Conservation (phyloP, 805 yeast genomes). For the Saturnispora saitoi region DNA sequence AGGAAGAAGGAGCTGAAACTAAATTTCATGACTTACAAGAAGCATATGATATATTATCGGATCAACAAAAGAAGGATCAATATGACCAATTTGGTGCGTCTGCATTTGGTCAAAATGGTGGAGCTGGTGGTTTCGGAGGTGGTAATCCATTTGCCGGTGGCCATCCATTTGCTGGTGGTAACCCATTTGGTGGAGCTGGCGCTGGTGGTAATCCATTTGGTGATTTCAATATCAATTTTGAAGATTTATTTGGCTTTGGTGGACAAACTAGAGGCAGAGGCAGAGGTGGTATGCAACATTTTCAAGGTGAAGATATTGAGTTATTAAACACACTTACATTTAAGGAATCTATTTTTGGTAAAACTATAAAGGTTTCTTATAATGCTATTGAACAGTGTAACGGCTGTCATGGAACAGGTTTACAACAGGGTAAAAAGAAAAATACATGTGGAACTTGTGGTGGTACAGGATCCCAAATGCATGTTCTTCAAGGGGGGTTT, state of each 20-base stretch:
- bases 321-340: slow-evolving; percentile 65
- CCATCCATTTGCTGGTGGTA: slow-evolving; percentile 35
- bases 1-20: slow-evolving; percentile 79
- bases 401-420: slow-evolving; percentile 78
- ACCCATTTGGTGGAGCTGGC: slow-evolving; percentile 33
- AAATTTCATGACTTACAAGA: slow-evolving; percentile 89
- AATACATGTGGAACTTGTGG: slow-evolving; percentile 80
- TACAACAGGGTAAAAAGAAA: slow-evolving; percentile 67
- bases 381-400: slow-evolving; percentile 68
- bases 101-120: slow-evolving; percentile 61
- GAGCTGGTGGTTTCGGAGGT: slow-evolving; percentile 44
- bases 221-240: slow-evolving; percentile 36
- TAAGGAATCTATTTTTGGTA: slow-evolving; percentile 84
- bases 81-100: slow-evolving; percentile 88
- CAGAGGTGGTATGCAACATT: slow-evolving; percentile 55
- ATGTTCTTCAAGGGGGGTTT: slow-evolving; percentile 83
- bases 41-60: slow-evolving; percentile 86
- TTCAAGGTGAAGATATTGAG: slow-evolving; percentile 83
- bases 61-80: slow-evolving; percentile 76
- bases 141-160: slow-evolving; percentile 28
- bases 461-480: slow-evolving; percentile 88
- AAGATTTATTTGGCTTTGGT: slow-evolving; percentile 43
- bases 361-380: slow-evolving; percentile 56
- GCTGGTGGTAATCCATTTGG: slow-evolving; percentile 27
- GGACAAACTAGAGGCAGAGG: slow-evolving; percentile 28